Percentiles rank a stretch among this genome's conserved stretches.
phyloP scores from a whole-genome alignment of 2,329 filamentous ascomycete genomes.

The Colletotrichum phormii region DNA sequence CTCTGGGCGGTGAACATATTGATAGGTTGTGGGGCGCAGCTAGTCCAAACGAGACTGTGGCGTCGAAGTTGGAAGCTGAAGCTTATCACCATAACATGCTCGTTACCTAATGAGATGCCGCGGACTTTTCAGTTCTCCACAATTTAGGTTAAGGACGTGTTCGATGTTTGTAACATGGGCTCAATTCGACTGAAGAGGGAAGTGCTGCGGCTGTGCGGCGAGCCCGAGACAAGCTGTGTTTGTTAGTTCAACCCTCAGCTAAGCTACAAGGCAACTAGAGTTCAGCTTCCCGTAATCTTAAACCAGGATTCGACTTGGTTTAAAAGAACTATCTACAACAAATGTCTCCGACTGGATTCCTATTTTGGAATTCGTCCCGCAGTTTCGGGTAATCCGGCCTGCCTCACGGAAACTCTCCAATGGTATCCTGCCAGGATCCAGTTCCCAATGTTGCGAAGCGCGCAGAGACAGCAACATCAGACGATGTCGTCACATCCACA shows the following conservation, averaged over 20 bases:
- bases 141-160: not conserved
- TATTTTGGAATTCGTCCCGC: not conserved
- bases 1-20: too few relatives aligned
- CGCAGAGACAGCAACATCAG: not conserved
- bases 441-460: not conserved
- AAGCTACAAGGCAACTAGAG: not conserved
- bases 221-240: not conserved
- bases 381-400: not conserved
- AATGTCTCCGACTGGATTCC: not conserved
- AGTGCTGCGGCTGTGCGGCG: not conserved
- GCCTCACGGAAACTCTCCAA: not conserved
- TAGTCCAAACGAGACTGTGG: not conserved
- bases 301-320: not conserved
- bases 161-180: not conserved
- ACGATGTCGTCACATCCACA: constrained; percentile 5
- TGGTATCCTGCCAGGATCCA: not conserved
- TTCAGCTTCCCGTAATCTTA: not conserved
- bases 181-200: not conserved
- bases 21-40: not conserved
- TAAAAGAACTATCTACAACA: not conserved
- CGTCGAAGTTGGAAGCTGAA: not conserved
- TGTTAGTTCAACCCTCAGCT: not conserved
- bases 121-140: not conserved
- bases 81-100: not conserved
- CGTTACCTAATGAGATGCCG: not conserved